phyloP scores from a whole-genome alignment of 1,139 yeast genomes.

The Geotrichum australiense region DNA sequence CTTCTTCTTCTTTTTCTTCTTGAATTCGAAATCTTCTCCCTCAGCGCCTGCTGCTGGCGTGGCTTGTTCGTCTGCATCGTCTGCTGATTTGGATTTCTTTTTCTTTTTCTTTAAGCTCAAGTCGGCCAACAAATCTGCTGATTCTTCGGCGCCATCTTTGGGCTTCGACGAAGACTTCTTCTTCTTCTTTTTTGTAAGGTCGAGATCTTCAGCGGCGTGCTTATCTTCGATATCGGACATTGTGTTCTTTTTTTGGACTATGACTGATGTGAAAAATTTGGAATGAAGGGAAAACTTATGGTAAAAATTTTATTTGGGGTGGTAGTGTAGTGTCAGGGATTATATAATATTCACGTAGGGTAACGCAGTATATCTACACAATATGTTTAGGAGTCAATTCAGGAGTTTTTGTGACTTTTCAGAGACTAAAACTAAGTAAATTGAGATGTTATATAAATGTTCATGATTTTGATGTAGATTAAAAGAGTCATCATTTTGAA shows the following conservation, averaged over 20 bases:
- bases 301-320: conserved; percentile 1
- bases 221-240: conserved; percentile 17
- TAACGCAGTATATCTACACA: no score
- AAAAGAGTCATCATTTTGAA: no score
- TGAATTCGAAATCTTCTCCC: conserved; percentile 67
- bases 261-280: background rate
- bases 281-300: background rate
- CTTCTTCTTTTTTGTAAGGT: conserved; percentile 58
- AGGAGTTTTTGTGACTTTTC: no score
- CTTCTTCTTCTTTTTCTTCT: conserved; percentile 80
- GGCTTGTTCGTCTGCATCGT: conserved; percentile 45
- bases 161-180: conserved; percentile 54
- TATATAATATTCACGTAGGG: conserved; percentile 1
- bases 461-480: no score
- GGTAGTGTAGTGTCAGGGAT: conserved; percentile 4
- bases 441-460: no score
- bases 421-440: no score
- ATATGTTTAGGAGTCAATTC: no score
- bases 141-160: conserved; percentile 35
- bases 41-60: conserved; percentile 42
- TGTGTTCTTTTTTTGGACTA: background rate
- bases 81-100: conserved; percentile 26
- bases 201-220: conserved; percentile 21
- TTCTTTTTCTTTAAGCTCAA: conserved; percentile 47
- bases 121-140: conserved; percentile 41